phyloP scores from a whole-genome alignment of 1,284 basidiomycete genomes.

The Austropuccinia psidii region DNA sequence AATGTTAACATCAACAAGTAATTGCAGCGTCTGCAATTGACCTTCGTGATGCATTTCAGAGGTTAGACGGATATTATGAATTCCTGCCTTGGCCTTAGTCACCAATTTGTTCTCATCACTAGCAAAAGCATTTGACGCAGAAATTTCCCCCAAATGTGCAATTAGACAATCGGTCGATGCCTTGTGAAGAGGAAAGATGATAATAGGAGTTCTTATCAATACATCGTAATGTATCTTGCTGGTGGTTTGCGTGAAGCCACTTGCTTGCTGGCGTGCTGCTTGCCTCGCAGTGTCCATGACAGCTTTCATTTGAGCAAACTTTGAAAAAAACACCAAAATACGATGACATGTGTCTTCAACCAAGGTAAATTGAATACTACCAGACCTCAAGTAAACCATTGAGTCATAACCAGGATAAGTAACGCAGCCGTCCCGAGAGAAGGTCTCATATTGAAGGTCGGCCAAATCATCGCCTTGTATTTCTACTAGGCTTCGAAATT shows the following conservation, averaged over 20 bases:
- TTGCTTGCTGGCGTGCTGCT: slow-evolving; percentile 80
- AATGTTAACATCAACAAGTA: slow-evolving; percentile 87
- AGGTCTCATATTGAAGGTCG: slow-evolving; percentile 91
- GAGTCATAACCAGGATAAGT: slow-evolving; percentile 78
- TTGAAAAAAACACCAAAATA: slow-evolving; percentile 73
- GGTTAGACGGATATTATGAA: slow-evolving; percentile 75
- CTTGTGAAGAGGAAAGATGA: slow-evolving; percentile 74
- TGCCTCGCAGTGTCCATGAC: slow-evolving; percentile 92
- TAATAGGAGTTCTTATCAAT: slow-evolving; percentile 82
- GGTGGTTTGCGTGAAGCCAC: slow-evolving; percentile 59
- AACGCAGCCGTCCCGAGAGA: slow-evolving; percentile 60
- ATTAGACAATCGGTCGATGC: slow-evolving; percentile 63
- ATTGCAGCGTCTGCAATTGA: slow-evolving; percentile 59
- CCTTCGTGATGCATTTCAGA: slow-evolving; percentile 58
- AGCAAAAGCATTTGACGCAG: slow-evolving; percentile 70
- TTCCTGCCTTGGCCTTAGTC: slow-evolving; percentile 63
- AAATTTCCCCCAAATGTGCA: slow-evolving; percentile 81
- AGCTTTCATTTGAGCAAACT: slow-evolving; percentile 67
- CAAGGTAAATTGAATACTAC: slow-evolving; percentile 83
- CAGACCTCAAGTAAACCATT: slow-evolving; percentile 72
- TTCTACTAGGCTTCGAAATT: slow-evolving; percentile 78
- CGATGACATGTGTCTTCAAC: slow-evolving; percentile 78
- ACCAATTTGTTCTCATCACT: slow-evolving; percentile 53
- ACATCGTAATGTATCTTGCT: slow-evolving; percentile 80
- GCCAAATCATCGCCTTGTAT: slow-evolving; percentile 95